Evolutionary conservation across 345 rosid genomes (phyloP).

Genomic region (Eucalyptus curtisii): DNA sequence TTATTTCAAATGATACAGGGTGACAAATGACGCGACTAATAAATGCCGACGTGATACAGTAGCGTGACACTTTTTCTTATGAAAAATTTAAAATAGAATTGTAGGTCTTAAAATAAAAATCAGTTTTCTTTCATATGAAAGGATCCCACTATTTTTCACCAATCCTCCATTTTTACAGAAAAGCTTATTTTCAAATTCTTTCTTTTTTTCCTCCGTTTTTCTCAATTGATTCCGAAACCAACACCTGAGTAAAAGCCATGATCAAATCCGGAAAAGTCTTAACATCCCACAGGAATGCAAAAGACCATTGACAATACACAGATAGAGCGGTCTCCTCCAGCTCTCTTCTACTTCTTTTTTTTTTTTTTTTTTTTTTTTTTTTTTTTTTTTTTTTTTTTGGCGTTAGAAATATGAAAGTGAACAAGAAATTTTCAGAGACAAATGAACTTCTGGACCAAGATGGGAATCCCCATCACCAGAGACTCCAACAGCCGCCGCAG

Average conservation of each 20-base stretch:
- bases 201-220: background rate
- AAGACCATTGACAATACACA: background rate
- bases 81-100: background rate
- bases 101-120: background rate
- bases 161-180: background rate
- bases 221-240: background rate
- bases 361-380: background rate
- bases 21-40: background rate
- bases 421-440: background rate
- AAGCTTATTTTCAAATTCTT: background rate
- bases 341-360: background rate
- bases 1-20: background rate
- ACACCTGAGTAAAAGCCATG: background rate
- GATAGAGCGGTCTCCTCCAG: background rate
- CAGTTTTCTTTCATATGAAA: background rate
- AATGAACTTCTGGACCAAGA: background rate
- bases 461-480: background rate
- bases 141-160: background rate
- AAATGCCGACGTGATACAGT: background rate
- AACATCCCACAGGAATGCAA: background rate
- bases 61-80: background rate
- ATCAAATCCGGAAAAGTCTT: background rate
- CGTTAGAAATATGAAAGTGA: background rate
- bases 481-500: background rate
- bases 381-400: fast-evolving